These are phyloP conservation scores for Entomortierella chlamydospora DNA, from an alignment of 192 early-diverging fungal species.

Conservation along the genomic window DNA sequence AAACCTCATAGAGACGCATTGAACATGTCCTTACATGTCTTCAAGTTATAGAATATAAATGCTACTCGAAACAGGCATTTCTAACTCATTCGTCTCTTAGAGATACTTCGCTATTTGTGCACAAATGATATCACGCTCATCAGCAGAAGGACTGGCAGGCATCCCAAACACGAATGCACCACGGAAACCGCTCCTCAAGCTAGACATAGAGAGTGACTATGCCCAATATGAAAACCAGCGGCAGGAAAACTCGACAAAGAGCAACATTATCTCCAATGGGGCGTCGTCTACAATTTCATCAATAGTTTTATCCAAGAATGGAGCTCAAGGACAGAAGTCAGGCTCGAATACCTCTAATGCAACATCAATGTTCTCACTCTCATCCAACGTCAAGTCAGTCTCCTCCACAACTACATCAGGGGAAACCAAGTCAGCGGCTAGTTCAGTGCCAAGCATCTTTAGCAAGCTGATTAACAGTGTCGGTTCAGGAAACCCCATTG, in stretches of 20 bases:
- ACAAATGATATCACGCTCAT: constrained; percentile 13
- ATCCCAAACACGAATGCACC: not conserved
- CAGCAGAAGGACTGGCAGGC: not conserved
- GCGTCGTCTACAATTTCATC: not conserved
- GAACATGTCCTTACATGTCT: too few species aligned
- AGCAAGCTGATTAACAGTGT: constrained; percentile 44
- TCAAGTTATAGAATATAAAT: too few species aligned
- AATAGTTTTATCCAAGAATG: constrained; percentile 9
- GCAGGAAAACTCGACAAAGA: not conserved
- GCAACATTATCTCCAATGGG: not conserved
- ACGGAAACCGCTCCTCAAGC: constrained; percentile 32
- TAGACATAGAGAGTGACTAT: constrained; percentile 32
- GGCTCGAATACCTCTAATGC: not conserved
- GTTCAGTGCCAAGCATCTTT: constrained; percentile 24
- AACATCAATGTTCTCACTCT: not conserved
- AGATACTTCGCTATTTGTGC: not conserved
- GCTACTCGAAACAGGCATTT: too few species aligned
- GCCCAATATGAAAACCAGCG: constrained; percentile 11
- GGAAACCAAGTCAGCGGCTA: not conserved
- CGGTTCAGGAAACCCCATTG: constrained; percentile 46
- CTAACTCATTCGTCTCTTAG: not conserved
- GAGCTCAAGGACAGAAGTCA: not conserved
- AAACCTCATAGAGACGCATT: too few species aligned
- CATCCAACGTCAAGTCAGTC: not conserved
- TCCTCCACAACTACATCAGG: not conserved